Evolutionary conservation across 495 filamentous ascomycete species (phyloP), one percentile per base, ranked within the genome.

Genomic region (Parathielavia hyrcaniae): DNA sequence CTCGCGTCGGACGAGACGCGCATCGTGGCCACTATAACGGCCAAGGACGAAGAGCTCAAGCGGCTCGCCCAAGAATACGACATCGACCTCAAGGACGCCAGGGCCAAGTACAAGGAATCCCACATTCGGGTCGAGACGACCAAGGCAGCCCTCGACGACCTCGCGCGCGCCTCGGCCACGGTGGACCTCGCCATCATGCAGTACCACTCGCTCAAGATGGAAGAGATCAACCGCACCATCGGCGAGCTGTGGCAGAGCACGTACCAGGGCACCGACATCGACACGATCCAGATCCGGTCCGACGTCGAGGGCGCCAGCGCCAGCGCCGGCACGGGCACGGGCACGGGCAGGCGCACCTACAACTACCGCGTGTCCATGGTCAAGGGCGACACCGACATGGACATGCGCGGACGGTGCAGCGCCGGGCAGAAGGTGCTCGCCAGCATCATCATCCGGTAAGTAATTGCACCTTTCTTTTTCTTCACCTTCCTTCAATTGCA

Each of bases 331-430:
- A 85, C 82, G 53, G 56, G 49, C 17, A 38, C 53, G 12, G 44
- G 45, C 23, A 85, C 82, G 53, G 86, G 83, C 55, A 93, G 90
- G 64, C 83, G 88, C 53, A 88, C 79, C 35, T 98, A 97, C 79
- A 97, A 98, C 71, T 98, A 98, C 75, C 88, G 95, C 55, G 93
- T 98, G 0, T 90, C 87, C 75, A 99, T 99, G 95, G 85, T 96
- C 62, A 99, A 99, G 76, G 85, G 90, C 66, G 89, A 91, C 63
- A 86, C 87, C 4, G 93, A 99, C 71, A 97, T 99, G 92, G 93
- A 99, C 74, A 99, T 99, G 93, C 89, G 93, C 58, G 93, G 93
- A 11, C 87, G 93, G 35, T 99, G 93, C 78, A 92, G 88, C 68
- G 93, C 93, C 13, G 93, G 93, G 4, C 93, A 99, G 71, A 95